Evolutionary conservation across 257 asterid species (phyloP), one percentile per base, ranked within the genome.

Genomic region (Verbena officinalis): DNA sequence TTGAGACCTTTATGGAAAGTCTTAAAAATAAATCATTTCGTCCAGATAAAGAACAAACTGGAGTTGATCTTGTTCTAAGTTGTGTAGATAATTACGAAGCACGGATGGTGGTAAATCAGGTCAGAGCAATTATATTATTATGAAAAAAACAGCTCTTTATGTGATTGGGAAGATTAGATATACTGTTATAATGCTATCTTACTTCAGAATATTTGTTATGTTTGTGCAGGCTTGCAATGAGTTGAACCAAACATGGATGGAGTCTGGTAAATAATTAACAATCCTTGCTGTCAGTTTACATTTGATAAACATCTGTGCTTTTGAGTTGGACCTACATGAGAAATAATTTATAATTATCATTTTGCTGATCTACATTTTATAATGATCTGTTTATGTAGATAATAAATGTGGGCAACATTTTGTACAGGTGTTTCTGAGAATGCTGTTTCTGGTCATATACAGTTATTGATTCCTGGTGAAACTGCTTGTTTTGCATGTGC

Each of bases 401-500:
- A 53, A 42, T 68, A 73, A 9, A 77, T 57, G 5, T 15, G 73
- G 30, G 66, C 46, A 4, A 44, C 99, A 13, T 52, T 76, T 51
- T 67, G 42, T 46, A 22, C 86, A 90, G 99, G 97, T 77, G 99
- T 93, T 62, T 93, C 99, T 16, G 97, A 93, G 79, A 83, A 93
- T 83, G 99, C 97, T 64, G 97, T 93, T 75, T 93, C 99, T 38
- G 99, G 99, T 60, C 99, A 93, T 75, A 84, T 93, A 67, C 99
- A 93, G 77, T 78, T 93, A 70, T 79, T 93, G 76, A 77, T 90
- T 78, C 99, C 99, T 60, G 95, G 99, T 59, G 97, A 93, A 84
- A 87, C 95, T 57, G 99, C 99, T 9, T 93, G 99, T 82, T 93
- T 93, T 84, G 99, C 99, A 34, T 93, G 99, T 81, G 99, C 95